These are phyloP conservation scores for Rhodotorula sp. DNA, from an alignment of 1,284 basidiomycete species.

Conservation along the genomic window DNA sequence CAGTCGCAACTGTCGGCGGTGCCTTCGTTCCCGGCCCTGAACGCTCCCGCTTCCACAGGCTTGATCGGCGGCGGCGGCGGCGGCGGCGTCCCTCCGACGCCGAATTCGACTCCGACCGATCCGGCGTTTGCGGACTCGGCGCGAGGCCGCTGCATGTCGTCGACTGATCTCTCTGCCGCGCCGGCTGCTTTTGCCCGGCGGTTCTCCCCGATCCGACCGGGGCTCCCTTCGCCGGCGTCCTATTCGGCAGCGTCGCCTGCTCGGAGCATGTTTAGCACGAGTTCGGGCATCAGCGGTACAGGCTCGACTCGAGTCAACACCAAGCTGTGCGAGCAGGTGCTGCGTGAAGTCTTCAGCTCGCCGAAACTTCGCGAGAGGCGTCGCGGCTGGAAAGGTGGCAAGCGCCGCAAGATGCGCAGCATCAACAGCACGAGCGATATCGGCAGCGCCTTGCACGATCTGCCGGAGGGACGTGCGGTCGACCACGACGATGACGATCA, in stretches of 20 bases:
- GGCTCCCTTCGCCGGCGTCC: conserved; percentile 32
- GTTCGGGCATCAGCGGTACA: conserved; percentile 56
- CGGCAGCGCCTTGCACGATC: neutral
- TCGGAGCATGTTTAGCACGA: neutral
- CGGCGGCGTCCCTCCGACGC: conserved; percentile 24
- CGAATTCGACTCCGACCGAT: conserved; percentile 39
- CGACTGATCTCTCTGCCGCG: conserved; percentile 21
- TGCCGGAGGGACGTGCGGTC: neutral
- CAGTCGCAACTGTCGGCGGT: conserved; percentile 21
- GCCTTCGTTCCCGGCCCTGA: conserved; percentile 19
- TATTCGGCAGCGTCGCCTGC: neutral
- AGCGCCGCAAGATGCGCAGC: conserved; percentile 12
- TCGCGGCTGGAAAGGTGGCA: conserved; percentile 29
- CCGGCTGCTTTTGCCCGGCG: conserved; percentile 19
- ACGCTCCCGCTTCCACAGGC: neutral
- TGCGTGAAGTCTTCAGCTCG: conserved; percentile 68
- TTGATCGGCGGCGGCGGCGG: neutral
- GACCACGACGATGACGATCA: neutral
- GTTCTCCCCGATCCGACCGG: conserved; percentile 46
- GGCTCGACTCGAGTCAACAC: conserved; percentile 91
- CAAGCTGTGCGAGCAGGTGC: conserved; percentile 87
- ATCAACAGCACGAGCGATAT: conserved; percentile 17
- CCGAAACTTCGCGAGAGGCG: conserved; percentile 41
- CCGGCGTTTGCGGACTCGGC: conserved; percentile 1
- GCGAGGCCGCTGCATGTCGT: conserved; percentile 15